These are phyloP conservation scores for Meripilus lineatus DNA, from an alignment of 1,284 basidiomycete genomes.

Conservation along the genomic window DNA sequence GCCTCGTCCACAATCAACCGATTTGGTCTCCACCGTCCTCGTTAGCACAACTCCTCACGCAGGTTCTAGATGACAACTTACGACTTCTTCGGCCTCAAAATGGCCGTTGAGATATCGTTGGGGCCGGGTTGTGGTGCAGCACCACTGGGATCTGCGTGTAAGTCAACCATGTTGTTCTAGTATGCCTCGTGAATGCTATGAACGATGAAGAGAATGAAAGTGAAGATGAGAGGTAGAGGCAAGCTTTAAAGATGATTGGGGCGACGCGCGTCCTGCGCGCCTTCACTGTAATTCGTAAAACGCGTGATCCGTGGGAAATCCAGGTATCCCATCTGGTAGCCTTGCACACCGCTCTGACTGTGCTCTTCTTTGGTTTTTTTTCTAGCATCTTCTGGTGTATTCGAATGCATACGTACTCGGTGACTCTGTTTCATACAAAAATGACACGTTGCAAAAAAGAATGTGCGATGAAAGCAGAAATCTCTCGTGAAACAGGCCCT, in stretches of 20 bases:
- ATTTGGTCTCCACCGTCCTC: conserved; percentile 65
- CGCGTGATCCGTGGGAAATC: conserved; percentile 34
- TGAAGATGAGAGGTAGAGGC: conserved; percentile 11
- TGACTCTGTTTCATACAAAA: too few relatives aligned
- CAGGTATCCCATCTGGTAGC: too few relatives aligned
- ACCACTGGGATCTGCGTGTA: conserved; percentile 67
- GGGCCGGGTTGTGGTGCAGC: conserved; percentile 70
- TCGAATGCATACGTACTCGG: too few relatives aligned
- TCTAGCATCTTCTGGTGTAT: conserved; percentile 15
- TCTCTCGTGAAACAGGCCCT: not conserved
- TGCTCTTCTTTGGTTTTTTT: conserved; percentile 19
- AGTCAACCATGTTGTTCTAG: conserved; percentile 22
- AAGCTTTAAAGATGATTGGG: conserved; percentile 23
- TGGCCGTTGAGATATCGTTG: conserved; percentile 89
- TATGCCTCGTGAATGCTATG: conserved; percentile 13
- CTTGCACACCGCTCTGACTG: conserved; percentile 1
- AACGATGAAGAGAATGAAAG: conserved; percentile 16
- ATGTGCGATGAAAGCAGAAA: not conserved
- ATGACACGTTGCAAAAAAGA: too few relatives aligned
- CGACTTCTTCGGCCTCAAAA: conserved; percentile 95
- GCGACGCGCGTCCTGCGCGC: conserved; percentile 41
- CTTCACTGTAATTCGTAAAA: conserved; percentile 31
- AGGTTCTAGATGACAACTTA: conserved; percentile 42
- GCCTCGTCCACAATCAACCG: conserved; percentile 93
- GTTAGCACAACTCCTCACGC: conserved; percentile 8